Evolutionary conservation across 2,329 filamentous ascomycete genomes (phyloP).

Genomic region (Didymella arachidicola): DNA sequence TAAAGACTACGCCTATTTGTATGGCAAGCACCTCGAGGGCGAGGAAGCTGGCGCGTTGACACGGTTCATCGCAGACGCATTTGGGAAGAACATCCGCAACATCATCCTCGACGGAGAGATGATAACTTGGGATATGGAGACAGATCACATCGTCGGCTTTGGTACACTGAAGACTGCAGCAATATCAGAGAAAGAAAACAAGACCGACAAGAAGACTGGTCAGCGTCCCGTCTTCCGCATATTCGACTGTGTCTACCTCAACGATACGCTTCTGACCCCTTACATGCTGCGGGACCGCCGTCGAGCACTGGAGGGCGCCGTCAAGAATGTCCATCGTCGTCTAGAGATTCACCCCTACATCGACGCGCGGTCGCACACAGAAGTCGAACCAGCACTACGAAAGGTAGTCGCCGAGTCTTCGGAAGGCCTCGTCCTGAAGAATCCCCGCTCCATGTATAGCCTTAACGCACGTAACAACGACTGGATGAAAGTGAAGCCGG

Average conservation of each 20-base stretch:
- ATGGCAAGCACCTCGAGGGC: constrained; percentile 79
- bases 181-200: constrained; percentile 77
- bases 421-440: constrained; percentile 93
- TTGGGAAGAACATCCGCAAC: constrained; percentile 78
- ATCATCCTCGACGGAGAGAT: constrained; percentile 97
- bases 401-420: constrained; percentile 85
- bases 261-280: constrained; percentile 77
- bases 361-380: constrained; percentile 69
- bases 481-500: constrained; percentile 98
- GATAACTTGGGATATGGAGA: constrained; percentile 94
- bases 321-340: constrained; percentile 74
- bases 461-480: constrained; percentile 92
- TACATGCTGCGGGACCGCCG: constrained; percentile 85
- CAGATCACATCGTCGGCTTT: constrained; percentile 86
- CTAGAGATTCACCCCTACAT: constrained; percentile 82
- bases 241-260: constrained; percentile 91
- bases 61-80: constrained; percentile 78
- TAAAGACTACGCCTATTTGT: constrained; percentile 95
- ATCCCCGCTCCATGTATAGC: constrained; percentile 83
- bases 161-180: constrained; percentile 94
- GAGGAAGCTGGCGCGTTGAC: constrained; percentile 76
- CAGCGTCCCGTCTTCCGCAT: constrained; percentile 81
- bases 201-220: constrained; percentile 62
- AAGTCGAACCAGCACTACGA: constrained; percentile 80
- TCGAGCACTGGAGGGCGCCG: constrained; percentile 73